Evolutionary conservation across 306 rosid species (phyloP).

Genomic region (Cicer pinnatifidum): DNA sequence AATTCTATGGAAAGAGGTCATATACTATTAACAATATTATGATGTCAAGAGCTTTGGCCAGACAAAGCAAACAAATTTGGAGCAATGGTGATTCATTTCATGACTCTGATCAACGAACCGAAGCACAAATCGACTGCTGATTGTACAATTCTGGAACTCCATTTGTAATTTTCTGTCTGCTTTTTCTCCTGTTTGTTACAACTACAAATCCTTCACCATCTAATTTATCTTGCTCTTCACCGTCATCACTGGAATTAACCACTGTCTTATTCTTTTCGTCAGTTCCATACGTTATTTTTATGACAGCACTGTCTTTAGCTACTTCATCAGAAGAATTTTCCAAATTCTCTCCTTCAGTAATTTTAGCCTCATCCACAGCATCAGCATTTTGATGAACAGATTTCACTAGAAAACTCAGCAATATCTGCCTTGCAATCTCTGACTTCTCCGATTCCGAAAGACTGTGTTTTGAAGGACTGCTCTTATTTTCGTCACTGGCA

Average conservation of each 20-base stretch:
- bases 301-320: conserved; percentile 80
- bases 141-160: conserved; percentile 73
- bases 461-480: conserved; percentile 48
- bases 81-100: conserved; percentile 30
- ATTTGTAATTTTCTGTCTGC: conserved; percentile 68
- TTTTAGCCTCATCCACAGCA: conserved; percentile 53
- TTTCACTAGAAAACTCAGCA: conserved; percentile 84
- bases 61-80: conserved; percentile 32
- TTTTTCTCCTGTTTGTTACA: conserved; percentile 73
- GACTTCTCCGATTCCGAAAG: conserved; percentile 72
- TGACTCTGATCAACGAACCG: conserved; percentile 66
- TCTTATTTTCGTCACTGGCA: conserved; percentile 15
- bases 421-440: conserved; percentile 89
- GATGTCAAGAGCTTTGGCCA: conserved; percentile 46
- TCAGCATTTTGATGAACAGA: conserved; percentile 72
- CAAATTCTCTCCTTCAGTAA: conserved; percentile 41
- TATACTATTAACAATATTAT: conserved; percentile 44
- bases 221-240: conserved; percentile 43
- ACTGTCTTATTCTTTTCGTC: conserved; percentile 55
- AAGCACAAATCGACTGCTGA: conserved; percentile 77
- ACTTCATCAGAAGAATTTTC: conserved; percentile 64
- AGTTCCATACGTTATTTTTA: conserved; percentile 64
- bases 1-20: conserved; percentile 39
- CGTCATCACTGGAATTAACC: conserved; percentile 44
- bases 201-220: conserved; percentile 77